phyloP scores from a whole-genome alignment of 495 filamentous ascomycete genomes.

The Penicillium goetzii region DNA sequence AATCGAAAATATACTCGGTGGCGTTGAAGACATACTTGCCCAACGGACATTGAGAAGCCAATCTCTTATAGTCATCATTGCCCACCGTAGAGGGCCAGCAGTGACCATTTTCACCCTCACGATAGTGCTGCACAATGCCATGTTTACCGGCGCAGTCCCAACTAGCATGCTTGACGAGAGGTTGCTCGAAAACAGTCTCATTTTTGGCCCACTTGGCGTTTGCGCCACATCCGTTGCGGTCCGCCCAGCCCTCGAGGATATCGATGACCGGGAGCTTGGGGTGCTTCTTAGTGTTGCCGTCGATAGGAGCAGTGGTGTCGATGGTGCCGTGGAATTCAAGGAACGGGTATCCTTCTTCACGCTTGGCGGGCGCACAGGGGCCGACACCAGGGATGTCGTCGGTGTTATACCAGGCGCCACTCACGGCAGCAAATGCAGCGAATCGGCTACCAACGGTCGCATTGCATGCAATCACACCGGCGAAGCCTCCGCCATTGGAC shows the following conservation, averaged over 20 bases:
- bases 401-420: slow-evolving; percentile 43
- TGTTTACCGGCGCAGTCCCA: slow-evolving; percentile 43
- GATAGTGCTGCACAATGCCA: slow-evolving; percentile 52
- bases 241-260: slow-evolving; percentile 45
- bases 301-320: slow-evolving; percentile 36
- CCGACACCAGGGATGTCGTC: slow-evolving; percentile 39
- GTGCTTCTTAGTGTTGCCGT: slow-evolving; percentile 20
- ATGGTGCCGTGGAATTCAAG: slow-evolving; percentile 56
- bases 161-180: slow-evolving; percentile 30
- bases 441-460: slow-evolving; percentile 39
- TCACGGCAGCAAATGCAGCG: slow-evolving; percentile 52
- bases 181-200: slow-evolving; percentile 23
- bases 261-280: slow-evolving; percentile 31
- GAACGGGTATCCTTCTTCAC: slow-evolving; percentile 38
- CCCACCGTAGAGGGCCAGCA: slow-evolving; percentile 48
- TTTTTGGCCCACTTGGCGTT: slow-evolving; percentile 25
- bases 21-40: slow-evolving; percentile 32
- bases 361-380: slow-evolving; percentile 25
- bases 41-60: slow-evolving; percentile 17
- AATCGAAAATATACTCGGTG: slow-evolving; percentile 32
- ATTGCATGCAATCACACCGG: slow-evolving; percentile 57
- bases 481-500: slow-evolving; percentile 63
- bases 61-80: slow-evolving; percentile 38
- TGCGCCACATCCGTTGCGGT: slow-evolving; percentile 33
- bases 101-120: slow-evolving; percentile 48